Evolutionary conservation across 2,329 filamentous ascomycete species (phyloP).

Genomic region (Mollisia scopiformis): DNA sequence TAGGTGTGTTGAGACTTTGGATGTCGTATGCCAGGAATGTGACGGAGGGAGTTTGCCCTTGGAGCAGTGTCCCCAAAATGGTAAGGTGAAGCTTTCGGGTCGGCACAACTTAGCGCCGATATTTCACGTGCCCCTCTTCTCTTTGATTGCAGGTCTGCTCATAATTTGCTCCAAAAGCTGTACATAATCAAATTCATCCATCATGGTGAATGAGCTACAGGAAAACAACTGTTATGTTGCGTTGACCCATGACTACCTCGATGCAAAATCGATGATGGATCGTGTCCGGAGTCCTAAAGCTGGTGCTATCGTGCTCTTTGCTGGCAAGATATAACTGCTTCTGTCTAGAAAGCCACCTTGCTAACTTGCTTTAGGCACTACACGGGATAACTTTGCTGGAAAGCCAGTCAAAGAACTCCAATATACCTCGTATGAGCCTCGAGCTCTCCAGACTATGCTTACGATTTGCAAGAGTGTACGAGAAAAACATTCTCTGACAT

Average conservation of each 20-base stretch:
- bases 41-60: background rate
- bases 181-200: too few species aligned
- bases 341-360: constrained; percentile 5
- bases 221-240: constrained; percentile 65
- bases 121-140: background rate
- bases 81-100: background rate
- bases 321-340: constrained; percentile 51
- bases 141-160: background rate
- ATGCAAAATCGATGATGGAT: constrained; percentile 60
- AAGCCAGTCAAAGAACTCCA: constrained; percentile 75
- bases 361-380: constrained; percentile 61
- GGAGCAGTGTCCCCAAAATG: background rate
- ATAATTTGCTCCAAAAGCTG: too few species aligned
- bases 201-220: constrained; percentile 43
- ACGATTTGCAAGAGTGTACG: constrained; percentile 61
- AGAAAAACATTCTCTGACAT: constrained; percentile 66
- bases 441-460: constrained; percentile 71
- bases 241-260: constrained; percentile 65
- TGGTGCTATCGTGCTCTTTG: constrained; percentile 77
- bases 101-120: background rate
- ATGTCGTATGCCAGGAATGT: background rate
- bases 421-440: constrained; percentile 74
- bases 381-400: constrained; percentile 72
- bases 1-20: background rate
- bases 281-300: constrained; percentile 73